phyloP scores from a whole-genome alignment of 2,329 filamentous ascomycete genomes.

The Chaetomium sp. region DNA sequence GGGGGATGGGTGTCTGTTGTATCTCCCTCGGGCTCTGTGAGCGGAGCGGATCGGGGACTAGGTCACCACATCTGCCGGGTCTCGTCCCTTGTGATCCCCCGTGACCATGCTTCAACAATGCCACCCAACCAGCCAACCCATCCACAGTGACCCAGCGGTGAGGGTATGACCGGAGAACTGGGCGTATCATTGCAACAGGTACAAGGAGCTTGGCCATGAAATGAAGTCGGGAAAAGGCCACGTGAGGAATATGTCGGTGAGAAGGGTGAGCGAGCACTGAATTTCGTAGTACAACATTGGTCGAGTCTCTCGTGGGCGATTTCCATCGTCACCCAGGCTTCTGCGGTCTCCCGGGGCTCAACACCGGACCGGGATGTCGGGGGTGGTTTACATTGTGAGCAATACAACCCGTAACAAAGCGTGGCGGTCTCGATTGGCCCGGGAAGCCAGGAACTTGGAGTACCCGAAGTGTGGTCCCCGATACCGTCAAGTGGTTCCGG shows the following conservation, averaged over 20 bases:
- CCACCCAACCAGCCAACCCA: conserved; percentile 16
- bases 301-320: conserved; percentile 13
- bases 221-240: conserved; percentile 8
- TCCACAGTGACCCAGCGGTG: conserved; percentile 8
- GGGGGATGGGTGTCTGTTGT: background rate
- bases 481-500: background rate
- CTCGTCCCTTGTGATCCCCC: conserved; percentile 2
- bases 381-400: conserved; percentile 4
- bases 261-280: background rate
- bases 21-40: background rate
- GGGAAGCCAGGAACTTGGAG: no score
- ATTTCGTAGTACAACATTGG: background rate
- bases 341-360: conserved; percentile 16
- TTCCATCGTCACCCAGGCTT: conserved; percentile 3
- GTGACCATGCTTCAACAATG: conserved; percentile 4
- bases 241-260: conserved; percentile 11
- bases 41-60: background rate
- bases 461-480: background rate
- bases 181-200: background rate
- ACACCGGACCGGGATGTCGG: conserved; percentile 20
- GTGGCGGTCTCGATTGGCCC: conserved; percentile 3
- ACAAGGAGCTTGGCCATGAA: background rate
- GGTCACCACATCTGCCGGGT: conserved; percentile 8
- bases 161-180: conserved; percentile 3
- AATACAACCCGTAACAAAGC: background rate